Conservation (phyloP, 805 yeast genomes). For the Saturnispora bothae region DNA sequence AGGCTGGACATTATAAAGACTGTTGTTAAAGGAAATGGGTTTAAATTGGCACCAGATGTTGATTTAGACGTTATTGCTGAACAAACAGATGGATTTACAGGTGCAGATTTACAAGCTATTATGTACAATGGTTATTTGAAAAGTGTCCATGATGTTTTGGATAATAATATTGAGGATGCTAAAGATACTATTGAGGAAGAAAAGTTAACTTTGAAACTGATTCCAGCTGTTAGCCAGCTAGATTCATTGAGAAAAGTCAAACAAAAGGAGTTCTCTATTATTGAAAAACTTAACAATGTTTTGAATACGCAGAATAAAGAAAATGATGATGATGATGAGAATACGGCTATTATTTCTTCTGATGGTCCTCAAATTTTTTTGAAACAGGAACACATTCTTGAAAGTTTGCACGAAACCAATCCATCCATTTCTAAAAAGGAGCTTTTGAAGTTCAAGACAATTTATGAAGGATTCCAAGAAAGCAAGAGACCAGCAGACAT, state of each 20-base stretch:
- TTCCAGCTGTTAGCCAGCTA: not conserved
- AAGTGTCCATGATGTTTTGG: constrained; percentile 67
- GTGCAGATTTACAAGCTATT: constrained; percentile 91
- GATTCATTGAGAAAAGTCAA: constrained; percentile 10
- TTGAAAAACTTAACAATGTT: constrained; percentile 13
- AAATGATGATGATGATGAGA: constrained; percentile 33
- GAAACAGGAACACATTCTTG: constrained; percentile 41
- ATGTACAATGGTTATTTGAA: constrained; percentile 85
- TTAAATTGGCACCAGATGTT: constrained; percentile 46
- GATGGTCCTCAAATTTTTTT: constrained; percentile 33
- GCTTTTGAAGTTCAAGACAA: constrained; percentile 43
- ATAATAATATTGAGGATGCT: constrained; percentile 28
- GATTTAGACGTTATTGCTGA: constrained; percentile 44
- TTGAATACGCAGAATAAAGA: constrained; percentile 19
- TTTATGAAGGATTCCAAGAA: constrained; percentile 63
- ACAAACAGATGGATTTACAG: constrained; percentile 69
- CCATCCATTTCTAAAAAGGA: constrained; percentile 82
- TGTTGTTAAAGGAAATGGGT: constrained; percentile 43
- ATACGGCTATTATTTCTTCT: constrained; percentile 19
- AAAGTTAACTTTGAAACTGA: constrained; percentile 18
- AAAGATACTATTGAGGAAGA: constrained; percentile 3
- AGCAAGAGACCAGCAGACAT: constrained; percentile 65
- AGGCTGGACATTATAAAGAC: constrained; percentile 61
- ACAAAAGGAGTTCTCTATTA: constrained; percentile 16
- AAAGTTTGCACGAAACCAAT: constrained; percentile 65